Base-by-base conservation (phyloP, 257 asterid species). In the Ilex aquifolium region DNA sequence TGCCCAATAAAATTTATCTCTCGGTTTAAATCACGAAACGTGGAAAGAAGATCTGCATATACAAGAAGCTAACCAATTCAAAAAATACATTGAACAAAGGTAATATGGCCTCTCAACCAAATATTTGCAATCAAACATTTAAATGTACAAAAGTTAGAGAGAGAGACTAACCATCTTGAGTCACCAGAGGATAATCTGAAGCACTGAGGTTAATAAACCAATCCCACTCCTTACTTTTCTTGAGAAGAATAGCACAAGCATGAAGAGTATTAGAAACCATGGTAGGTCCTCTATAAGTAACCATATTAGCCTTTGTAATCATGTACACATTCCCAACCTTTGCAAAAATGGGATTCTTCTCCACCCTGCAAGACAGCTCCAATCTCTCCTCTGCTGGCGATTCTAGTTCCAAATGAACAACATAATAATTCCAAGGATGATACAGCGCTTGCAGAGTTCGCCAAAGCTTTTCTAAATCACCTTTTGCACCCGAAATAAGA, bases 191-290 rank as follows among this genome's bases (percentile, higher is more conserved):
- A 76, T 92, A 92, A 79, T 92, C 99, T 17, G 99, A 92, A 68
- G 99, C 97, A 57, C 99, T 92, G 53, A 89, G 88, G 74, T 92
- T 92, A 53, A 92, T 92, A 77, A 92, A 92, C 97, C 99, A 92
- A 74, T 89, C 95, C 99, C 99, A 92, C 59, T 92, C 96, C 60
- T 75, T 73, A 64, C 40, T 62, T 70, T 54, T 81, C 85, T 83
- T 92, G 40, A 92, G 86, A 56, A 92, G 88, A 80, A 92, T 75
- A 53, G 99, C 90, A 31, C 97, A 87, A 2, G 97, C 95, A 44
- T 92, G 99, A 69, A 92, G 99, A 31, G 99, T 92, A 70, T 89
- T 92, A 17, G 97, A 64, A 54, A 92, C 91, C 99, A 92, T 92
- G 48, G 99, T 92, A 7, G 99, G 97, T 8, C 99, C 99, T 72